Percentiles rank a stretch among this genome's conserved stretches.
These are phyloP conservation scores for Aureobasidium musti DNA, from an alignment of 2,329 filamentous ascomycete genomes.

Conservation along the genomic window DNA sequence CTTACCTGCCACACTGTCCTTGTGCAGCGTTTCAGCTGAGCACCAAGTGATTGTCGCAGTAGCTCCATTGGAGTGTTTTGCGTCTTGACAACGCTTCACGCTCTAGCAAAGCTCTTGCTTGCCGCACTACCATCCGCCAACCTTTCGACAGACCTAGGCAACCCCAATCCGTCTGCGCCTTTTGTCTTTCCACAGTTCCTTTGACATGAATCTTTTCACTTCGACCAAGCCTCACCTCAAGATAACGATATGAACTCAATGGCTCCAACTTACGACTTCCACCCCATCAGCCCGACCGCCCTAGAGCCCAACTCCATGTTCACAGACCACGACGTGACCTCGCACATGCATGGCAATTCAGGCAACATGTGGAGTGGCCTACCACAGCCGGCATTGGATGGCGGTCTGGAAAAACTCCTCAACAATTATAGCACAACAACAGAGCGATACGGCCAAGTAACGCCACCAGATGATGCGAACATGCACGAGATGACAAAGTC, in stretches of 20 bases:
- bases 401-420: conserved; percentile 15
- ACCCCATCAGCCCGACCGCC: conserved; percentile 6
- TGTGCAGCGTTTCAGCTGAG: not conserved
- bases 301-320: not conserved
- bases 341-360: conserved; percentile 1
- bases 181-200: not conserved
- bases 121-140: not conserved
- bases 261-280: conserved; percentile 15
- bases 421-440: not conserved
- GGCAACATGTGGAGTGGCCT: conserved; percentile 5
- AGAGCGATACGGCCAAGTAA: conserved; percentile 43
- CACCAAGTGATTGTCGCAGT: not conserved
- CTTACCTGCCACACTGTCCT: not conserved
- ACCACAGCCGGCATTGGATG: not conserved
- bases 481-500: not conserved
- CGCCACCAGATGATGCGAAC: conserved; percentile 41
- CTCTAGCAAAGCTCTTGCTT: not conserved
- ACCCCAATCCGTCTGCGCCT: not conserved
- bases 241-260: not conserved
- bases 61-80: not conserved
- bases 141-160: not conserved
- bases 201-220: conserved; percentile 29
- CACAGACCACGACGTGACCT: not conserved
- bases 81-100: not conserved
- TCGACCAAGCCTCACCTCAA: conserved; percentile 9